These are phyloP conservation scores for Globisporangium polare DNA, from an alignment of 352 stramenopile genomes.

Conservation along the genomic window DNA sequence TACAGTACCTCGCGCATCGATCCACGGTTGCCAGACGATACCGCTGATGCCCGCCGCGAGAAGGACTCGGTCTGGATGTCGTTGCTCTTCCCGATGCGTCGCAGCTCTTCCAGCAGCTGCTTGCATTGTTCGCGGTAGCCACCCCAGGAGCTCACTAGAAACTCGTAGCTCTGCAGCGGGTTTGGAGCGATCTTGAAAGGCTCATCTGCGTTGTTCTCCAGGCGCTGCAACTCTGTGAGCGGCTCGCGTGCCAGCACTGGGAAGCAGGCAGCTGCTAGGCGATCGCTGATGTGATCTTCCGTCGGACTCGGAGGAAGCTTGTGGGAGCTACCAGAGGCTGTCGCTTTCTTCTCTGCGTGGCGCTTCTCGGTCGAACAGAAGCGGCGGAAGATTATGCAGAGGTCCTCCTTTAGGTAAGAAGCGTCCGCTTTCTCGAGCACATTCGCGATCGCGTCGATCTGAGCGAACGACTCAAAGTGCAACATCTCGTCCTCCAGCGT, in stretches of 20 bases:
- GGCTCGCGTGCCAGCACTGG: conserved; percentile 45
- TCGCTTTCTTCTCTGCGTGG: not conserved
- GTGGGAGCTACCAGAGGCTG: conserved; percentile 2
- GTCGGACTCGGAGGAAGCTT: not conserved
- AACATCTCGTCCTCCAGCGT: conserved; percentile 51
- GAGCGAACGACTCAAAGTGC: conserved; percentile 45
- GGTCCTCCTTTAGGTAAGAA: conserved; percentile 47
- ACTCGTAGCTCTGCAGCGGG: conserved; percentile 43
- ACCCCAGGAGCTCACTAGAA: conserved; percentile 53
- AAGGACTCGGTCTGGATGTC: conserved; percentile 54
- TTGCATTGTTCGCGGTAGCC: conserved; percentile 48
- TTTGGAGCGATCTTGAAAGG: conserved; percentile 37
- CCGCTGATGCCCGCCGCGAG: conserved; percentile 14
- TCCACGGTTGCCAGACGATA: not conserved
- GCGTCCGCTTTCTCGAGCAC: conserved; percentile 53
- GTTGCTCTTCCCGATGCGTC: conserved; percentile 55
- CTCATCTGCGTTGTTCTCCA: conserved; percentile 32
- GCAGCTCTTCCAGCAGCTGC: conserved; percentile 51
- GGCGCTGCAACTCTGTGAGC: conserved; percentile 28
- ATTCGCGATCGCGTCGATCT: conserved; percentile 42
- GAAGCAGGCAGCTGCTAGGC: conserved; percentile 59
- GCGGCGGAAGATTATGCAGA: conserved; percentile 59
- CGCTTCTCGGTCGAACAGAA: conserved; percentile 48
- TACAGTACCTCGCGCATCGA: conserved; percentile 37
- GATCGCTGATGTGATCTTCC: conserved; percentile 50